Percentiles rank a stretch among this genome's conserved stretches.
phyloP scores from a whole-genome alignment of 78 protist genomes.

The Polysphondylium violaceum region DNA sequence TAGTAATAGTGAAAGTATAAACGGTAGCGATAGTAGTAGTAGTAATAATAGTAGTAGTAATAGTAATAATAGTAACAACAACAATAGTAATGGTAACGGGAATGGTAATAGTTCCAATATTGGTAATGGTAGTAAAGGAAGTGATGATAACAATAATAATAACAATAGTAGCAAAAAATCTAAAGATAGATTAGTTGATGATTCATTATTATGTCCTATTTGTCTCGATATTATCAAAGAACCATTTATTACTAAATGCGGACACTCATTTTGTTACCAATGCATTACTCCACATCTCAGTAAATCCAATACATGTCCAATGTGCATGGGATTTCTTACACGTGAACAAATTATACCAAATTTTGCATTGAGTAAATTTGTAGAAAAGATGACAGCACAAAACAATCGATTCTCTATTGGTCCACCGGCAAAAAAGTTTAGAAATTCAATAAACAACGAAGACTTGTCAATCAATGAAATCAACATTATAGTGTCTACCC shows the following conservation, averaged over 20 bases:
- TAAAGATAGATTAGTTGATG: conserved; percentile 14
- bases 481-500: conserved; percentile 51
- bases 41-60: background rate
- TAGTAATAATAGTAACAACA: background rate
- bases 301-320: conserved; percentile 47
- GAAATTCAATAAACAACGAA: conserved; percentile 33
- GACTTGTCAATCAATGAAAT: conserved; percentile 48
- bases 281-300: conserved; percentile 41
- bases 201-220: conserved; percentile 43
- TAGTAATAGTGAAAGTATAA: background rate
- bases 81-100: background rate
- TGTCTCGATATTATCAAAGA: conserved; percentile 71
- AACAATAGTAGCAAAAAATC: background rate
- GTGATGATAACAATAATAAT: background rate
- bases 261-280: conserved; percentile 61
- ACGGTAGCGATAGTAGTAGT: background rate
- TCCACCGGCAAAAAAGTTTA: conserved; percentile 59
- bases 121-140: background rate
- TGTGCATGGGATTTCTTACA: conserved; percentile 48
- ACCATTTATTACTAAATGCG: conserved; percentile 74
- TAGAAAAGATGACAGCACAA: conserved; percentile 41
- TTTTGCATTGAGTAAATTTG: conserved; percentile 67
- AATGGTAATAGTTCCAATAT: background rate
- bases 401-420: conserved; percentile 26
- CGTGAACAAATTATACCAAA: conserved; percentile 77